Percentiles rank a stretch among this genome's conserved stretches.
Conservation (phyloP, 1,284 basidiomycete species). For the Coniophora puteana region DNA sequence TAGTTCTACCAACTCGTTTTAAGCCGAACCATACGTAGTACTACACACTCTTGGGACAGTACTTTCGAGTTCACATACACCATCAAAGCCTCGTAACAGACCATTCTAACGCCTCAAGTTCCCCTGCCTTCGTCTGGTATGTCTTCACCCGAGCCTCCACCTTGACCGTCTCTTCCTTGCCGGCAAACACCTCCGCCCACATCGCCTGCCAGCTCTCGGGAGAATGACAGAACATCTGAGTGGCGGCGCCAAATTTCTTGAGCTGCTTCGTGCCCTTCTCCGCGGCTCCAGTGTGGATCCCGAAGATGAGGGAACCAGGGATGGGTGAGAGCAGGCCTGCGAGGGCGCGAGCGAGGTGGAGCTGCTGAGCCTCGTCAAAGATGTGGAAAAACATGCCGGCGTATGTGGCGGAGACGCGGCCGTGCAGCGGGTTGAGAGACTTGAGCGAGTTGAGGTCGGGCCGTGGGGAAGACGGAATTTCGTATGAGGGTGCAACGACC, state of each 20-base stretch:
- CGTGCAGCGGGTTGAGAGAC: conserved; percentile 20
- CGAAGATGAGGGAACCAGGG: conserved; percentile 17
- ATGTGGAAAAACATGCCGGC: conserved; percentile 27
- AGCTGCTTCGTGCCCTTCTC: not conserved
- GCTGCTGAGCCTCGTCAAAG: conserved; percentile 23
- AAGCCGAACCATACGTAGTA: too few species aligned
- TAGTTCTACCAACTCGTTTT: too few species aligned
- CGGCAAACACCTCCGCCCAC: conserved; percentile 17
- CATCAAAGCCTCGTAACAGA: too few species aligned
- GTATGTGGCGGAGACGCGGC: conserved; percentile 20
- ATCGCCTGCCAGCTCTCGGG: conserved; percentile 15
- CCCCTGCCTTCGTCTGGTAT: too few species aligned
- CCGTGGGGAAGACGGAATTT: conserved; percentile 5
- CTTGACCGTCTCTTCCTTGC: conserved; percentile 13
- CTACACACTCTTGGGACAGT: too few species aligned
- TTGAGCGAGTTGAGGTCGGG: conserved; percentile 11
- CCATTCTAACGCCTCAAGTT: too few species aligned
- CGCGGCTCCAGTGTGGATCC: not conserved
- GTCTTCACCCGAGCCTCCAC: conserved; percentile 7
- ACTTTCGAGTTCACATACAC: too few species aligned
- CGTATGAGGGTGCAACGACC: conserved; percentile 8
- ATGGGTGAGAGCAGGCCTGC: conserved; percentile 20
- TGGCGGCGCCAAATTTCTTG: too few species aligned
- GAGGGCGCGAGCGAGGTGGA: conserved; percentile 16
- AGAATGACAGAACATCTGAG: conserved; percentile 19